Evolutionary conservation across 2,329 filamentous ascomycete species (phyloP).

Genomic region (Raffaelea arxii): DNA sequence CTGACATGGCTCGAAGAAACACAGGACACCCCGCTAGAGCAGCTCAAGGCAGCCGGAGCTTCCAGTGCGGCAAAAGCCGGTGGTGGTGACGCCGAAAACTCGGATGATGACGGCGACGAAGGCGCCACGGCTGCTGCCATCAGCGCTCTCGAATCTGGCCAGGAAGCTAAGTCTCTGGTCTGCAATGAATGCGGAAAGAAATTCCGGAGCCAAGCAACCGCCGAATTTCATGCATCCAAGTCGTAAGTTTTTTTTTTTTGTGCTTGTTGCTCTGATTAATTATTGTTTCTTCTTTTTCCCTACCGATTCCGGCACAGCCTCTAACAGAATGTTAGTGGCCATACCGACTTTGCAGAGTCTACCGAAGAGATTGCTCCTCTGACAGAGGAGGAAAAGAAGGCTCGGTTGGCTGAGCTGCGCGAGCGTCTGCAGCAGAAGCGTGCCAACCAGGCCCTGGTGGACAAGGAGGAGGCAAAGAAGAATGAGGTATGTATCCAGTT

Average conservation of each 20-base stretch:
- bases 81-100: slow-evolving; percentile 17
- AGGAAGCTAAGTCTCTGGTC: slow-evolving; percentile 68
- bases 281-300: slow-evolving; percentile 7
- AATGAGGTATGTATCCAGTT: slow-evolving; percentile 76
- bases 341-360: slow-evolving; percentile 86
- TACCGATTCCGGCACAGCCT: background rate
- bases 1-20: slow-evolving; percentile 93
- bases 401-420: slow-evolving; percentile 65
- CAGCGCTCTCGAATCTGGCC: slow-evolving; percentile 58
- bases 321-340: slow-evolving; percentile 44
- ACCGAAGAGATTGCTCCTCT: slow-evolving; percentile 85
- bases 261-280: slow-evolving; percentile 25
- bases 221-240: slow-evolving; percentile 84
- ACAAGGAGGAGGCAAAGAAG: slow-evolving; percentile 72
- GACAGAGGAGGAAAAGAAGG: slow-evolving; percentile 83
- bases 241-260: slow-evolving; percentile 39
- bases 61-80: slow-evolving; percentile 18
- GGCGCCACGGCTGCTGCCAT: slow-evolving; percentile 41
- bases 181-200: slow-evolving; percentile 95
- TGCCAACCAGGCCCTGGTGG: slow-evolving; percentile 55
- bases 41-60: slow-evolving; percentile 44
- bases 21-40: slow-evolving; percentile 76
- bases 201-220: slow-evolving; percentile 71
- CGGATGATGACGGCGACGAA: slow-evolving; percentile 26
- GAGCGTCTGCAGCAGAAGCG: slow-evolving; percentile 64